Percentiles rank a stretch among this genome's conserved stretches.
phyloP scores from a whole-genome alignment of 2,329 filamentous ascomycete genomes.

The Talaromyces albobiverticillius region DNA sequence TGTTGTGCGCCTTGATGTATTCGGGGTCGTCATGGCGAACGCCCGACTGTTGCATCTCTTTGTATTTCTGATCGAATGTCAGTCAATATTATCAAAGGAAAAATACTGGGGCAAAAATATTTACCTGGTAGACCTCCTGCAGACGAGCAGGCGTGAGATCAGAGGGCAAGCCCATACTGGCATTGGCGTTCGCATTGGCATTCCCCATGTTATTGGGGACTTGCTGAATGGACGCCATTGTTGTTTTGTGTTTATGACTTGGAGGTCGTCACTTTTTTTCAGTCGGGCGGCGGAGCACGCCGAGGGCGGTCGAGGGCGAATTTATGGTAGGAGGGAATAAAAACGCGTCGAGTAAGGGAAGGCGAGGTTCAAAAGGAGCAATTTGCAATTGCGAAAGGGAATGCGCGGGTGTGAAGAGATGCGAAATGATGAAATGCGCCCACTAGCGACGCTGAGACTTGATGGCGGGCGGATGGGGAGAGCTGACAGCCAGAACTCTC shows the following conservation, averaged over 20 bases:
- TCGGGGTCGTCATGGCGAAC: conserved; percentile 81
- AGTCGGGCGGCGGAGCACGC: background rate
- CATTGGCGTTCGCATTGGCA: conserved; percentile 65
- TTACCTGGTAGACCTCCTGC: conserved; percentile 64
- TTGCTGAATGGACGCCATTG: conserved; percentile 75
- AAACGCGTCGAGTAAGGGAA: conserved; percentile 22
- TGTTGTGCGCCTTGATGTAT: conserved; percentile 74
- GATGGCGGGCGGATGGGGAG: background rate
- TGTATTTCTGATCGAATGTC: conserved; percentile 67
- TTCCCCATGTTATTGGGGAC: conserved; percentile 3
- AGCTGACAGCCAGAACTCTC: background rate
- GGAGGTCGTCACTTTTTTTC: background rate
- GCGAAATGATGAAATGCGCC: conserved; percentile 13
- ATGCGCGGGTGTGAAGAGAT: conserved; percentile 7
- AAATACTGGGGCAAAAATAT: conserved; percentile 17
- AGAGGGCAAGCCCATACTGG: conserved; percentile 59
- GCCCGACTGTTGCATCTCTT: conserved; percentile 82
- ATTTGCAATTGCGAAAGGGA: background rate
- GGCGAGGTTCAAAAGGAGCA: background rate
- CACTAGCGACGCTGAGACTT: background rate
- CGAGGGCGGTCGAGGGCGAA: background rate
- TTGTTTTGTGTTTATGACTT: conserved; percentile 27
- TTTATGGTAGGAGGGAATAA: conserved; percentile 11
- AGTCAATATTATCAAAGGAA: conserved; percentile 25
- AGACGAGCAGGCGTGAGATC: conserved; percentile 74